Evolutionary conservation across 768 basidiomycete species (phyloP).

Genomic region (Suillus fuscotomentosus): DNA sequence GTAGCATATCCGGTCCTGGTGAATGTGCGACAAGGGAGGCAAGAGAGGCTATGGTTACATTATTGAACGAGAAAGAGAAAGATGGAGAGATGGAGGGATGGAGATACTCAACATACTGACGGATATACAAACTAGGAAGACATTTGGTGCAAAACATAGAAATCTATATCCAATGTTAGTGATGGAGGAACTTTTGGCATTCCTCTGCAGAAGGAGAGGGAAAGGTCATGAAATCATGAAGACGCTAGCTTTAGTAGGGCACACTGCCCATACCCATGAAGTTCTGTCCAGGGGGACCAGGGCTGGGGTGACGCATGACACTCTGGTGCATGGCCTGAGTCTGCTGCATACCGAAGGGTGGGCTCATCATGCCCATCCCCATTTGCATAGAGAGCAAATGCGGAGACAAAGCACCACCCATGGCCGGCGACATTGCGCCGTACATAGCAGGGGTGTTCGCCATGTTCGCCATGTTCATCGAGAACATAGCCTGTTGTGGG

Average conservation of each 20-base stretch:
- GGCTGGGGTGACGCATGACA: constrained; percentile 81
- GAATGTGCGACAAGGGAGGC: constrained; percentile 11
- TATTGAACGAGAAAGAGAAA: constrained; percentile 17
- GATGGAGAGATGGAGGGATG: constrained; percentile 13
- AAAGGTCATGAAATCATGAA: background rate
- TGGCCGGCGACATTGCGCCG: constrained; percentile 29
- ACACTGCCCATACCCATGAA: constrained; percentile 44
- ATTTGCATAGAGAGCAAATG: constrained; percentile 46
- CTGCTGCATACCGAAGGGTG: constrained; percentile 52
- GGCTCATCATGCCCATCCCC: constrained; percentile 45
- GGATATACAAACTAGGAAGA: constrained; percentile 6
- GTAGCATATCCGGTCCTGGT: constrained; percentile 14
- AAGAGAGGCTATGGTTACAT: constrained; percentile 9
- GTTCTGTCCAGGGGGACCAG: constrained; percentile 49
- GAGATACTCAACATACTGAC: constrained; percentile 1
- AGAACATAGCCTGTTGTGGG: constrained; percentile 46
- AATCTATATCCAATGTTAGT: constrained; percentile 24
- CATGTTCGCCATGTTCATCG: constrained; percentile 32
- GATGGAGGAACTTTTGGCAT: background rate
- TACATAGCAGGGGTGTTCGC: constrained; percentile 35
- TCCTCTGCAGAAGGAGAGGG: background rate
- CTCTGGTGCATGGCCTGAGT: constrained; percentile 82
- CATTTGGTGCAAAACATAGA: constrained; percentile 15
- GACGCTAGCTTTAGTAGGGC: constrained; percentile 23
- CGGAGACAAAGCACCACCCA: constrained; percentile 28